Base-by-base conservation (phyloP, 2,329 filamentous ascomycete genomes). In the Pseudodiploospora longispora region DNA sequence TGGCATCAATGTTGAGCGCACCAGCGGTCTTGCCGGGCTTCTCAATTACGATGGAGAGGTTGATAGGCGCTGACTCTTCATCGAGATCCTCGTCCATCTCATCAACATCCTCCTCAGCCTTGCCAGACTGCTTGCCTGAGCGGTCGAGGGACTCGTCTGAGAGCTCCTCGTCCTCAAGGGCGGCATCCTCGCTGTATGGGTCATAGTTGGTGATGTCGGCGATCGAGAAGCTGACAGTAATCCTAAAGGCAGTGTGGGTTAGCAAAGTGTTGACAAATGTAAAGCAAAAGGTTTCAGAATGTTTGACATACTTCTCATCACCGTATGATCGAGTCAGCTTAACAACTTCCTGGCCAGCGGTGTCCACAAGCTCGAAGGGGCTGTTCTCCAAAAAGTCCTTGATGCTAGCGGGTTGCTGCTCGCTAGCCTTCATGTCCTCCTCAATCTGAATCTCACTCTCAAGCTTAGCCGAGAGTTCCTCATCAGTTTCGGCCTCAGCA, bases 301-400 rank as follows among this genome's bases (percentile, higher is more conserved):
- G 8, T 19, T 6, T 27, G 40, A 66, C 82, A 67, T 68, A 93
- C 88, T 83, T 87, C 74, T 98, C 93, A 51, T 95, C 83, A 58
- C 85, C 86, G 59, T 87, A 91, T 52, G 78, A 83, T 59, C 90
- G 85, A 49, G 81, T 85, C 53, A 98, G 76, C 59, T 85, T 75
- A 54, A 98, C 86, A 55, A 95, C 88, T 70, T 97, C 87, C 65
- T 88, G 78, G 50, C 93, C 93, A 29, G 83, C 75, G 30, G 75
- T 80, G 66, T 98, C 93, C 59, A 87, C 74, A 49, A 93, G 76
- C 75, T 91, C 75, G 67, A 89, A 98, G 35, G 83, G 78, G 60
- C 83, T 83, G 70, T 87, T 91, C 61, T 91, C 82, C 39, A 96
- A 69, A 68, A 94, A 96, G 64, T 93, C 87, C 69, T 88, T 83